Base-by-base conservation (phyloP, 768 basidiomycete genomes). In the Dictyophora rubrovolvata region DNA sequence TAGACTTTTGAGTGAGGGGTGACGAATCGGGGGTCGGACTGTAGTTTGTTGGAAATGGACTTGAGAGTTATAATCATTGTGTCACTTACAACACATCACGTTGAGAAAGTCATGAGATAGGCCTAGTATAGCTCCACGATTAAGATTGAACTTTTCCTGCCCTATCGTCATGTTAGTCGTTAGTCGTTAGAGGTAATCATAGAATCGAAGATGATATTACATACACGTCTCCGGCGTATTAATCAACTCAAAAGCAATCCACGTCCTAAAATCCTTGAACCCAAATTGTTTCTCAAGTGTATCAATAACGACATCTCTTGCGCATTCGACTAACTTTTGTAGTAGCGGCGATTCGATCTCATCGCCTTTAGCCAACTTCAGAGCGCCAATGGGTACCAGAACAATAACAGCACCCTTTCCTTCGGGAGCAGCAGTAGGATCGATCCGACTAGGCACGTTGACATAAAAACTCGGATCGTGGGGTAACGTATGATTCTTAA, bases 401-500 rank as follows among this genome's bases (percentile, higher is more conserved):
- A 74, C 65, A 48, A 73, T 71, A 16, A 75, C 55, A 0, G 69
- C 56, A 62, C 74, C 74, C 59, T 71, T 71, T 7, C 71, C 73
- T 58, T 69, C 66, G 14, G 74, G 74, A 1, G 74, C 70, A 10
- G 74, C 74, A 18, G 72, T 62, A 5, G 70, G 65, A 56, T 75
- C 74, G 18, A 71, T 69, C 20, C 62, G 61, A 17, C 71, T 71
- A 1, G 74, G 74, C 3, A 75, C 72, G 61, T 75, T 74, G 63
- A 75, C 71, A 66, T 75, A 73, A 67, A 75, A 75, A 14, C 69
- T 70, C 4, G 74, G 72, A 51, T 75, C 74, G 34, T 68, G 63
- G 2, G 74, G 74, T 64, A 75, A 69, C 23, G 66, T 64, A 54
- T 71, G 68, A 10, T 69, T 63, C 36, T 72, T 69, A 68, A 75